Conservation (phyloP, 768 basidiomycete genomes). For the Mrakia blollopis region DNA sequence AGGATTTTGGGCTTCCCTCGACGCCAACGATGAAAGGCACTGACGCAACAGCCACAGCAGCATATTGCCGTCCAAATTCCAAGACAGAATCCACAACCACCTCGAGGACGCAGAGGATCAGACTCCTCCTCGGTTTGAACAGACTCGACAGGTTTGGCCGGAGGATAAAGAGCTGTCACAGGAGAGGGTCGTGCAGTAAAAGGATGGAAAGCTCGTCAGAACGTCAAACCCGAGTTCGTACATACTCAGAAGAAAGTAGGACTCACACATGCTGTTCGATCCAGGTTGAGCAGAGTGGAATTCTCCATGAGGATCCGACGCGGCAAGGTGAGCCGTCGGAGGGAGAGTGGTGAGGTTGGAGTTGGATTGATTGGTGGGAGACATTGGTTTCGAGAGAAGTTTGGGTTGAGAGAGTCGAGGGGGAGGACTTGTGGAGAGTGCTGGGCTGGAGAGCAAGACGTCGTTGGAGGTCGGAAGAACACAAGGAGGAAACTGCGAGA, state of each 20-base stretch:
- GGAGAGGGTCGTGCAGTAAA: neutral
- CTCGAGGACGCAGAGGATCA: neutral
- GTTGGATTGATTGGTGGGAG: neutral
- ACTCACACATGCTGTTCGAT: constrained; percentile 2
- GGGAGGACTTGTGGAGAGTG: neutral
- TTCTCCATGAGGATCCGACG: neutral
- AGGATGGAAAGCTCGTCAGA: too few relatives aligned
- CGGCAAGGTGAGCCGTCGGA: neutral
- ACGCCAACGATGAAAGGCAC: neutral
- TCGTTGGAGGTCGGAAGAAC: too few relatives aligned
- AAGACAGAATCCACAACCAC: neutral
- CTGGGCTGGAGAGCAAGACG: too few relatives aligned
- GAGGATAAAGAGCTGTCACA: neutral
- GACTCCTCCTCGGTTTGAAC: neutral
- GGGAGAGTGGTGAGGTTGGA: neutral
- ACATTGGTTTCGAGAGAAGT: neutral
- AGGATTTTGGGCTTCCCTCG: neutral
- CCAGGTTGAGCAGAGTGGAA: neutral
- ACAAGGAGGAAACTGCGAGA: too few relatives aligned
- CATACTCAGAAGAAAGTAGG: neutral
- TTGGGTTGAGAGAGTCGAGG: neutral
- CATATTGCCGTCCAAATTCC: too few relatives aligned
- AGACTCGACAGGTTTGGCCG: neutral
- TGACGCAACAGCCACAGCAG: neutral
- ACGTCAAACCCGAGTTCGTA: neutral